phyloP scores from a whole-genome alignment of 805 yeast species.

The Saccharomyces eubayanus region DNA sequence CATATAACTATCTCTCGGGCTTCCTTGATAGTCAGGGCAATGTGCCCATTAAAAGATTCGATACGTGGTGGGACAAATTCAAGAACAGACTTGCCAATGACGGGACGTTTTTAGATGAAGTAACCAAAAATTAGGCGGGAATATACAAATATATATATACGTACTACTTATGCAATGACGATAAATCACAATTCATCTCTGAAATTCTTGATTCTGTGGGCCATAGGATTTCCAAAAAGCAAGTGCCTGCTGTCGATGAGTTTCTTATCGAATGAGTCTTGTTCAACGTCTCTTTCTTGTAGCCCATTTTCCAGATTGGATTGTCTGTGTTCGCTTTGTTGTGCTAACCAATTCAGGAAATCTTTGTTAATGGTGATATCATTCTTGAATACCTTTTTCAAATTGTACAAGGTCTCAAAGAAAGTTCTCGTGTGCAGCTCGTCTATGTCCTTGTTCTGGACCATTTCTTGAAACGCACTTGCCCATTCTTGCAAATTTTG shows the following conservation, averaged over 20 bases:
- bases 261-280: conserved; percentile 32
- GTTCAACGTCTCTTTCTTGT: conserved; percentile 27
- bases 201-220: conserved; percentile 45
- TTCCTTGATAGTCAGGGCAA: conserved; percentile 72
- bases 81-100: conserved; percentile 65
- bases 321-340: conserved; percentile 34
- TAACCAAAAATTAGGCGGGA: conserved; percentile 15
- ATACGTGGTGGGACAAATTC: conserved; percentile 94
- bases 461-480: conserved; percentile 18
- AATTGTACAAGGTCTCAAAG: conserved; percentile 32
- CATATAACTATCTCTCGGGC: conserved; percentile 85
- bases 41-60: conserved; percentile 80
- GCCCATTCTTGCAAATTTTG: conserved; percentile 21
- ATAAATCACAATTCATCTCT: conserved; percentile 7
- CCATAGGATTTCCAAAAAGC: conserved; percentile 73
- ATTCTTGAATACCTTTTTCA: conserved; percentile 28
- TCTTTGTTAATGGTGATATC: conserved; percentile 31
- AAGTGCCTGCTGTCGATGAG: conserved; percentile 47
- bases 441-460: conserved; percentile 24
- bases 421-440: conserved; percentile 38
- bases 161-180: background rate
- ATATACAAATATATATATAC: background rate
- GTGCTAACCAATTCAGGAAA: conserved; percentile 59
- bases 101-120: conserved; percentile 67
- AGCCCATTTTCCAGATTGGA: conserved; percentile 17